phyloP scores from a whole-genome alignment of 352 stramenopile species.

The Pythium catenulatum region DNA sequence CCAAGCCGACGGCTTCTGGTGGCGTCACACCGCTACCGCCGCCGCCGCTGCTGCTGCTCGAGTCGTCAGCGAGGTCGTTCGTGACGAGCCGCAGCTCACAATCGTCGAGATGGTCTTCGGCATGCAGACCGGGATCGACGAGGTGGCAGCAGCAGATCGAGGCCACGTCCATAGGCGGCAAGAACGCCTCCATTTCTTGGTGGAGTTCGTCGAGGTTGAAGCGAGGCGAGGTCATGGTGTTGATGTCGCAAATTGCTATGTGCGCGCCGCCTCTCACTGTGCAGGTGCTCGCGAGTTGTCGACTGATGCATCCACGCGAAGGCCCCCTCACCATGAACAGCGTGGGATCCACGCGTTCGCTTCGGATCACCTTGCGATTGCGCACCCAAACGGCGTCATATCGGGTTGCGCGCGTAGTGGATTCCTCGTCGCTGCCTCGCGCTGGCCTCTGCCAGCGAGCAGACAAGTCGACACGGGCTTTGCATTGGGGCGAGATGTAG shows the following conservation, averaged over 20 bases:
- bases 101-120: neutral
- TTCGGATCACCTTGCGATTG: too few species aligned
- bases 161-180: neutral
- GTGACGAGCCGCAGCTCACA: neutral
- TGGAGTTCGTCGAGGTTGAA: neutral
- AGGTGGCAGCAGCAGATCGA: neutral
- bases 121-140: neutral
- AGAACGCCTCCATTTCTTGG: neutral
- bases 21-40: neutral
- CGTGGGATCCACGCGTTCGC: too few species aligned
- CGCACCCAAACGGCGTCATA: too few species aligned
- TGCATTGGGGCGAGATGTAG: too few species aligned
- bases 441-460: too few species aligned
- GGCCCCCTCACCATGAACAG: too few species aligned
- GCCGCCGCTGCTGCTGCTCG: neutral
- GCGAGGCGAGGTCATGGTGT: neutral
- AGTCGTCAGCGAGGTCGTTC: neutral
- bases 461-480: too few species aligned
- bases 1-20: neutral
- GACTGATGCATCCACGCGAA: too few species aligned
- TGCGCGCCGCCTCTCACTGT: too few species aligned
- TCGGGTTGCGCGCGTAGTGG: too few species aligned
- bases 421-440: too few species aligned
- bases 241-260: neutral
- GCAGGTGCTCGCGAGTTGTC: too few species aligned